These are phyloP conservation scores for Letharia columbiana DNA, from an alignment of 495 filamentous ascomycete species.

Conservation along the genomic window DNA sequence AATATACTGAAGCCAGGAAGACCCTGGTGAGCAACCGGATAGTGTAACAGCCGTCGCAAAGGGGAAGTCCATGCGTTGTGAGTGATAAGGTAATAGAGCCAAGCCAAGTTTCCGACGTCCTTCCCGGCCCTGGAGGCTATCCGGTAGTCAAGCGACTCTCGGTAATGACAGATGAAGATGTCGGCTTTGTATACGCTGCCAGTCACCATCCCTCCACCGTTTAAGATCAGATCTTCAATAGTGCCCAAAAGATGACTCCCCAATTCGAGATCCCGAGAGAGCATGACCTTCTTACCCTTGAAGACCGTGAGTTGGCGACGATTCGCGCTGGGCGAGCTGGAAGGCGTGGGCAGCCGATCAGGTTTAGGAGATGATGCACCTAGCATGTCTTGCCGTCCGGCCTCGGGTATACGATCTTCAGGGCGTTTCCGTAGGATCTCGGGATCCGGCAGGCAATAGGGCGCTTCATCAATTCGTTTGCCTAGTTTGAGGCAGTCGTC, in stretches of 20 bases:
- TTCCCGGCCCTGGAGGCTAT: slow-evolving; percentile 64
- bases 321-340: slow-evolving; percentile 30
- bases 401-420: slow-evolving; percentile 46
- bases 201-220: slow-evolving; percentile 61
- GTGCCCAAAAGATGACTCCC: slow-evolving; percentile 54
- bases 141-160: slow-evolving; percentile 71
- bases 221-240: slow-evolving; percentile 58
- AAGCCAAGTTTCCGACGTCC: slow-evolving; percentile 83
- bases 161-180: slow-evolving; percentile 78
- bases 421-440: slow-evolving; percentile 56
- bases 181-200: slow-evolving; percentile 60
- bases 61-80: slow-evolving; percentile 82
- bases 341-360: slow-evolving; percentile 39
- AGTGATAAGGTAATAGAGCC: slow-evolving; percentile 87
- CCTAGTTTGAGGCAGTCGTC: slow-evolving; percentile 93
- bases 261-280: slow-evolving; percentile 61
- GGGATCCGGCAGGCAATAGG: slow-evolving; percentile 82
- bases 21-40: slow-evolving; percentile 65
- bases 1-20: slow-evolving; percentile 71
- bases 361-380: slow-evolving; percentile 66
- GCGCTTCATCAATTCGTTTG: slow-evolving; percentile 73
- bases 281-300: slow-evolving; percentile 46
- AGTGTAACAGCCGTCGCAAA: slow-evolving; percentile 72
- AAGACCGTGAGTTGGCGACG: slow-evolving; percentile 43
- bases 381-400: slow-evolving; percentile 52